Evolutionary conservation across 148 eudicot species (phyloP).

Genomic region (Rhododendron vialii): DNA sequence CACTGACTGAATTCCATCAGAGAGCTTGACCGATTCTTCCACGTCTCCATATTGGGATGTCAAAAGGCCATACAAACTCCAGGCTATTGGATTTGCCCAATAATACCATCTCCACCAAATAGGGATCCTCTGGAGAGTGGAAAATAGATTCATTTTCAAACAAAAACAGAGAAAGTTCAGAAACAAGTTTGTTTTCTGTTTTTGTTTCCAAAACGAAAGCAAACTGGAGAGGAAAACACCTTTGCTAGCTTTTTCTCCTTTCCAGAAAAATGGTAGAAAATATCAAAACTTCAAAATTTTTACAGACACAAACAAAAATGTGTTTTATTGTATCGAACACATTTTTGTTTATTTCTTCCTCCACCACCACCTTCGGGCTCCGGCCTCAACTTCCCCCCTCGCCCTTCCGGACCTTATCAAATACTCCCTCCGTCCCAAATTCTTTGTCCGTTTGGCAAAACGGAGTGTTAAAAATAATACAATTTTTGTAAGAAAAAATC

Average conservation of each 20-base stretch:
- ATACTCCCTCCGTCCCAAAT: no score
- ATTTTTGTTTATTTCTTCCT: not conserved
- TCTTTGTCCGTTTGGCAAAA: no score
- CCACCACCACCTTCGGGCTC: not conserved
- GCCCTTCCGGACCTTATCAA: not conserved
- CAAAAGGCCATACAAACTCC: conserved; percentile 96
- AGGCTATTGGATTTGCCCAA: conserved; percentile 93
- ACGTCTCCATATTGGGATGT: conserved; percentile 76
- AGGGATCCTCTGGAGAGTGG: conserved; percentile 65
- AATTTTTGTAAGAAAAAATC: no score
- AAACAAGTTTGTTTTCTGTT: not conserved
- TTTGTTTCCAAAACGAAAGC: not conserved
- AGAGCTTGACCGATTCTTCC: conserved; percentile 41
- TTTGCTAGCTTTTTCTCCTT: not conserved
- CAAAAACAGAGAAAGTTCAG: not conserved
- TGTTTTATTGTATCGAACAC: not conserved
- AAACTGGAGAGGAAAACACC: not conserved
- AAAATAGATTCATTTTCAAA: not conserved
- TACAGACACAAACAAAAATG: not conserved
- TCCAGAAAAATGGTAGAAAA: not conserved
- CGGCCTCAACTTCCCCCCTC: not conserved
- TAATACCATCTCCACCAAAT: conserved; percentile 99
- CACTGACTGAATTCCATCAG: conserved; percentile 51
- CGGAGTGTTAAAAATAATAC: no score
- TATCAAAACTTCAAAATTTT: not conserved